Evolutionary conservation across 257 asterid genomes (phyloP).

Genomic region (Echites panduratus): DNA sequence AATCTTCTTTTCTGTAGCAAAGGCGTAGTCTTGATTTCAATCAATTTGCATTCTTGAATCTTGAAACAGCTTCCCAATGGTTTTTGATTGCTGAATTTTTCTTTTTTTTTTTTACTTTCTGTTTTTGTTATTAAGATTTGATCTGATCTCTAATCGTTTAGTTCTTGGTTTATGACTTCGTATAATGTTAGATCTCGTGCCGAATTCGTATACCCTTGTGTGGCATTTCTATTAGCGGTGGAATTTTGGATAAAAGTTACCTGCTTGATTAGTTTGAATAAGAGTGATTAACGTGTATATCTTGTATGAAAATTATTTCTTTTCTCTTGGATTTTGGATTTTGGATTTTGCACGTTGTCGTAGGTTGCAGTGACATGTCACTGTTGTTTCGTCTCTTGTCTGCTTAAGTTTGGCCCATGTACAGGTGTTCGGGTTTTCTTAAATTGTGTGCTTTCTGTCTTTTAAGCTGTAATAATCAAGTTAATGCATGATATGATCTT

Average conservation of each 20-base stretch:
- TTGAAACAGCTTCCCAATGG: background rate
- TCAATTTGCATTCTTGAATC: too few relatives aligned
- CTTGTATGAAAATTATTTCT: background rate
- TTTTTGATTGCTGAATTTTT: slow-evolving; percentile 2
- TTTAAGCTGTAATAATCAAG: background rate
- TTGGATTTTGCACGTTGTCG: background rate
- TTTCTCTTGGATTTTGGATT: background rate
- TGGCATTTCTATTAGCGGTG: background rate
- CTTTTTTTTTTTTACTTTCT: background rate
- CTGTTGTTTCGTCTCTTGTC: background rate
- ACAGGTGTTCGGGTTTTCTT: background rate
- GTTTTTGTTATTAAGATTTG: slow-evolving; percentile 2
- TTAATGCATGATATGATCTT: slow-evolving; percentile 7
- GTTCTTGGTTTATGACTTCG: background rate
- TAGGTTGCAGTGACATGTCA: background rate
- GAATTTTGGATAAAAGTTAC: background rate
- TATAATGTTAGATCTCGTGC: slow-evolving; percentile 10
- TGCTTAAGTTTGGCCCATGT: background rate
- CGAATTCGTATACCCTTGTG: background rate
- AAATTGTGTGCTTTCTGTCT: background rate
- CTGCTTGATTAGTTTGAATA: background rate
- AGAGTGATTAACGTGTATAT: background rate
- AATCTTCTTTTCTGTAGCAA: background rate
- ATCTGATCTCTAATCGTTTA: background rate
- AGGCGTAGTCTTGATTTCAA: background rate